These are phyloP conservation scores for Buddleja alternifolia DNA, from an alignment of 257 asterid genomes.

Conservation along the genomic window DNA sequence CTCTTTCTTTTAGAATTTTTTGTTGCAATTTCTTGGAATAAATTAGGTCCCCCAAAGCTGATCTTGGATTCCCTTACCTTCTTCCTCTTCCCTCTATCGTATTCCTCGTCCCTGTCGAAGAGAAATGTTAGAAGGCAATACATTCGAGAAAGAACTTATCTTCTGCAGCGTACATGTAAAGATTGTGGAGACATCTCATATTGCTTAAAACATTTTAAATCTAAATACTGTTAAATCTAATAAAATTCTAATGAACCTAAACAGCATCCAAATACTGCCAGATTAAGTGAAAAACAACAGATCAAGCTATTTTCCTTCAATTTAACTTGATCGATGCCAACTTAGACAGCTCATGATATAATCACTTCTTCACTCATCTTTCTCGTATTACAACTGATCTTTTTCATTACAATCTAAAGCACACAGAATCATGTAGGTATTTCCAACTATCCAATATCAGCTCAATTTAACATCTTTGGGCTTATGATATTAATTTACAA, in stretches of 20 bases:
- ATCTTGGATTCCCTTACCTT: conserved; percentile 58
- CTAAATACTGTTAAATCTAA: not conserved
- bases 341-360: not conserved
- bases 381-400: too few relatives aligned
- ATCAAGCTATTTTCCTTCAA: too few relatives aligned
- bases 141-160: not conserved
- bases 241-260: not conserved
- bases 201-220: not conserved
- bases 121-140: conserved; percentile 9
- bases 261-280: not conserved
- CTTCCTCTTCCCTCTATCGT: conserved; percentile 92
- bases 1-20: conserved; percentile 47
- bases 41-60: conserved; percentile 66
- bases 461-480: not conserved
- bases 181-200: too few relatives aligned
- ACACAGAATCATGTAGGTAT: not conserved
- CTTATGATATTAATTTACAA: not conserved
- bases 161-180: not conserved
- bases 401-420: too few relatives aligned
- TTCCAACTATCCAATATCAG: not conserved
- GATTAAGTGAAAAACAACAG: too few relatives aligned
- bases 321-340: not conserved
- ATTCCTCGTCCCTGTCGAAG: conserved; percentile 85
- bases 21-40: conserved; percentile 74
- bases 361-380: too few relatives aligned